Conservation (phyloP, 495 filamentous ascomycete species). For the Geoglossum glabrum region DNA sequence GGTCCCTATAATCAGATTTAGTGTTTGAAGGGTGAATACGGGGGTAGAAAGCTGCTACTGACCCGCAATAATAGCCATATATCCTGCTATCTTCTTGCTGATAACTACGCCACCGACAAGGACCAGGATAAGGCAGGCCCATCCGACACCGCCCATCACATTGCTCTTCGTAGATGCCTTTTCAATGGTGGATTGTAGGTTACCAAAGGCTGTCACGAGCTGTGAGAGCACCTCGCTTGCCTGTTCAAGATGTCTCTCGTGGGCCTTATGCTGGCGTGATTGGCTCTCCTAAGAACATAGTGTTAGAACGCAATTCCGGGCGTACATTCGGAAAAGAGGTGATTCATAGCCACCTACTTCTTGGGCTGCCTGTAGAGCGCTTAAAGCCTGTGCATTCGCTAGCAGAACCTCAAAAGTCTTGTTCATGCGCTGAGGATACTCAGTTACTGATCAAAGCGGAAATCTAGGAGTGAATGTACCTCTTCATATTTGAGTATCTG, state of each 20-base stretch:
- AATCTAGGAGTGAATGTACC: too few relatives aligned
- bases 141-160: slow-evolving; percentile 12
- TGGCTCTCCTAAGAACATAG: slow-evolving; percentile 2
- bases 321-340: neutral
- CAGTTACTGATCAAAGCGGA: too few relatives aligned
- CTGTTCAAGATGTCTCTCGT: slow-evolving; percentile 5
- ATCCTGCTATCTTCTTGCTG: neutral
- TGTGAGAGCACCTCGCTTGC: slow-evolving; percentile 17
- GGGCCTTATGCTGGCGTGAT: neutral
- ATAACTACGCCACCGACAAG: neutral
- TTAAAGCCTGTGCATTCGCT: neutral
- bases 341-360: neutral
- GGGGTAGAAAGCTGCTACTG: neutral
- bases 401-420: neutral
- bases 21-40: neutral
- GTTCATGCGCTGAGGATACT: too few relatives aligned
- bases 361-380: neutral
- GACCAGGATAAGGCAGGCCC: neutral
- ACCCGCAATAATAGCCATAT: neutral
- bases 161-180: slow-evolving; percentile 21
- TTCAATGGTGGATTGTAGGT: slow-evolving; percentile 23
- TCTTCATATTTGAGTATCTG: neutral
- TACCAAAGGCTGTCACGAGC: slow-evolving; percentile 19
- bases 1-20: neutral
- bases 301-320: slow-evolving; percentile 5